These are phyloP conservation scores for Coccomyxa sp. DNA, from an alignment of 139 green algal species.

Conservation along the genomic window DNA sequence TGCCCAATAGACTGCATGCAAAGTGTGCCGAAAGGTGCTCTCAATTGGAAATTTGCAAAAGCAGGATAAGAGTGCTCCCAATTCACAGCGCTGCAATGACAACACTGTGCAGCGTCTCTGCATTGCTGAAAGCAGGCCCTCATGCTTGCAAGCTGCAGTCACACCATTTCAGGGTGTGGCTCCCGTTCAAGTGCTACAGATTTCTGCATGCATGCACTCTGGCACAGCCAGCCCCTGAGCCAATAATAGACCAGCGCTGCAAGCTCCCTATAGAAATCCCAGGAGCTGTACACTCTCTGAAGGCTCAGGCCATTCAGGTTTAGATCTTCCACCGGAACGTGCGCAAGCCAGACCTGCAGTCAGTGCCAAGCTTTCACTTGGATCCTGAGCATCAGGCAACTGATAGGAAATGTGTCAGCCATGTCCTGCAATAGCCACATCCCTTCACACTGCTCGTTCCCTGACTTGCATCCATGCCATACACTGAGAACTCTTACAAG, in stretches of 20 bases:
- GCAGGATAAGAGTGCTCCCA: too few relatives aligned
- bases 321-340: neutral
- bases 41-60: too few relatives aligned
- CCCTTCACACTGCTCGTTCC: neutral
- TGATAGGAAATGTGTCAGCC: neutral
- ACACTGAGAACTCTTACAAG: too few relatives aligned
- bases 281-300: neutral
- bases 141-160: too few relatives aligned
- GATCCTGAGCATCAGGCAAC: neutral
- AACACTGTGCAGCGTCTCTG: too few relatives aligned
- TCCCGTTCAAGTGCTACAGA: neutral
- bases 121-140: too few relatives aligned
- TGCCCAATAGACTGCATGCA: too few relatives aligned
- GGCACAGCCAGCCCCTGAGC: conserved; percentile 1
- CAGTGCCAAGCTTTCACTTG: neutral
- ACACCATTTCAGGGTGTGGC: too few relatives aligned
- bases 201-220: neutral
- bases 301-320: too few relatives aligned
- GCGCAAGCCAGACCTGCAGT: neutral
- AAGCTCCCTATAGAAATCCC: neutral
- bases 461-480: neutral
- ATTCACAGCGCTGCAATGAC: too few relatives aligned
- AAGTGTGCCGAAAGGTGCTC: too few relatives aligned
- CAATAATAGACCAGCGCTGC: conserved; percentile 4
- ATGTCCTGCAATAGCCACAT: neutral